Conservation (phyloP, 1,139 yeast genomes). For the Groenewaldozyma sp. region DNA sequence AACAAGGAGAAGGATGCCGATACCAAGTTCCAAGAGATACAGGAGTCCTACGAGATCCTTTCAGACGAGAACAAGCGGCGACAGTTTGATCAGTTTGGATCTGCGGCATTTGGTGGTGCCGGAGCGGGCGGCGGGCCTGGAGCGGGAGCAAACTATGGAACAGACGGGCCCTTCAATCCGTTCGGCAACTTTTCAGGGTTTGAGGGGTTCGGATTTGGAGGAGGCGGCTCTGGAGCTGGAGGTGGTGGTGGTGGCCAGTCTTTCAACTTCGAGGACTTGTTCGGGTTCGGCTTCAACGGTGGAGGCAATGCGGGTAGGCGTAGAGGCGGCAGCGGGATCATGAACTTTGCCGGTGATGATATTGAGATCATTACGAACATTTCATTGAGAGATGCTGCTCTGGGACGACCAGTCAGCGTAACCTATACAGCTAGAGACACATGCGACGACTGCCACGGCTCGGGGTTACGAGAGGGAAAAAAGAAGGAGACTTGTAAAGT, state of each 20-base stretch:
- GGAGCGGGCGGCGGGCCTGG: slow-evolving; percentile 38
- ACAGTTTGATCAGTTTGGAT: slow-evolving; percentile 87
- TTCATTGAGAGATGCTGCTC: slow-evolving; percentile 77
- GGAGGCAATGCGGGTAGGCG: slow-evolving; percentile 26
- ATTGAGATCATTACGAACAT: slow-evolving; percentile 71
- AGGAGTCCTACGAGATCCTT: slow-evolving; percentile 86
- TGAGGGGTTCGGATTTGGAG: slow-evolving; percentile 46
- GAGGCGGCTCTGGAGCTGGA: slow-evolving; percentile 26
- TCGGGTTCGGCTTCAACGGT: slow-evolving; percentile 49
- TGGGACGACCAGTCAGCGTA: slow-evolving; percentile 59
- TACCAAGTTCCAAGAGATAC: slow-evolving; percentile 81
- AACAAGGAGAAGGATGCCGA: slow-evolving; percentile 88
- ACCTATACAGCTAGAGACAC: slow-evolving; percentile 67
- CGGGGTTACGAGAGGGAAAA: slow-evolving; percentile 74
- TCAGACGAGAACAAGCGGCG: slow-evolving; percentile 80
- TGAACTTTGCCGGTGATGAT: slow-evolving; percentile 83
- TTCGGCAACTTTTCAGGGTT: slow-evolving; percentile 30
- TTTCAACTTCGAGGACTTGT: slow-evolving; percentile 77
- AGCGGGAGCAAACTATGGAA: slow-evolving; percentile 28
- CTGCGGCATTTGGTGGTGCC: slow-evolving; percentile 68
- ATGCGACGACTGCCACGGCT: slow-evolving; percentile 73
- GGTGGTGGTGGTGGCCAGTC: slow-evolving; percentile 29
- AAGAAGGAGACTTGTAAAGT: slow-evolving; percentile 70
- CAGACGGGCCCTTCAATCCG: slow-evolving; percentile 31
- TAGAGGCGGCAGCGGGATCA: slow-evolving; percentile 34